Evolutionary conservation across 768 basidiomycete species (phyloP).

Genomic region (Piloderma croceum): DNA sequence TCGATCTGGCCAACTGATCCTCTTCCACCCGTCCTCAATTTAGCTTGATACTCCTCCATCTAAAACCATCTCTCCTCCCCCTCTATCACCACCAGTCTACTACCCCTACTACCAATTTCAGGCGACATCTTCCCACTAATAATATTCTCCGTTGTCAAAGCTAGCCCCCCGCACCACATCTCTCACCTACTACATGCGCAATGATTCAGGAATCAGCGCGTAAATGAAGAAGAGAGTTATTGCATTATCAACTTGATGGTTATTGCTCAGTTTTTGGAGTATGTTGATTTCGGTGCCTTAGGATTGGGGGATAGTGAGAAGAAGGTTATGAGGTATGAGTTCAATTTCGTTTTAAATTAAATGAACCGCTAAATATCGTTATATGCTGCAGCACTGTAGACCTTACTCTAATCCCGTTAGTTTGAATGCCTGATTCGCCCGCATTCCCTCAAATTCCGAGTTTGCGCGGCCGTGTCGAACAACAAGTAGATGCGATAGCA

Average conservation of each 20-base stretch:
- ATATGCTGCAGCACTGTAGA: no score
- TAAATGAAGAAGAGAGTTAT: slow-evolving; percentile 83
- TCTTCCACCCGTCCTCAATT: no score
- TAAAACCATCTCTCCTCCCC: no score
- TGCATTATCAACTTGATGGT: slow-evolving; percentile 94
- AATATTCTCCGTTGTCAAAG: slow-evolving; percentile 90
- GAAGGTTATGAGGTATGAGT: slow-evolving; percentile 49
- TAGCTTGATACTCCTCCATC: no score
- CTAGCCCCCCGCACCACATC: slow-evolving; percentile 80
- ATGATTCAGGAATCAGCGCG: slow-evolving; percentile 49
- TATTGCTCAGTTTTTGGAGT: slow-evolving; percentile 92
- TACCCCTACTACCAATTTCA: no score
- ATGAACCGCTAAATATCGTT: no score
- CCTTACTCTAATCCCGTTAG: no score
- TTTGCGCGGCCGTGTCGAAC: slow-evolving; percentile 72
- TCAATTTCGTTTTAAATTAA: not conserved
- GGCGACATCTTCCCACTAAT: slow-evolving; percentile 91
- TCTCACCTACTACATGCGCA: slow-evolving; percentile 63
- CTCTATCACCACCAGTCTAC: no score
- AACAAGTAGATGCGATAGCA: slow-evolving; percentile 73
- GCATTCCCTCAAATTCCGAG: no score
- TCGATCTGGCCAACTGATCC: no score
- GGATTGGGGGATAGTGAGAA: slow-evolving; percentile 58
- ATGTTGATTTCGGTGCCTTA: slow-evolving; percentile 78
- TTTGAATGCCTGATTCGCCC: no score